Conservation (phyloP, 768 basidiomycete species). For the Pulveroboletus sp. region DNA sequence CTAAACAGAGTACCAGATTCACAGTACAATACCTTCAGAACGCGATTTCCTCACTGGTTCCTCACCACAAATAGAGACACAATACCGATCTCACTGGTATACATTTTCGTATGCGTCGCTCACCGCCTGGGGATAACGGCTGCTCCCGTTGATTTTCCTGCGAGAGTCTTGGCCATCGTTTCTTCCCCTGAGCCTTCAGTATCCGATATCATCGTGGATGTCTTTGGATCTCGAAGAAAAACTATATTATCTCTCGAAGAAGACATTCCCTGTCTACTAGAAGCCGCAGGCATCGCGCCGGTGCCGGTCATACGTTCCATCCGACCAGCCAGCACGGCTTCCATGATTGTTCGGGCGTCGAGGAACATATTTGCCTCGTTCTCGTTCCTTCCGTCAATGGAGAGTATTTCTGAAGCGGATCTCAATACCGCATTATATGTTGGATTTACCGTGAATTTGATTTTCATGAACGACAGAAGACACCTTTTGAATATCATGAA, state of each 20-base stretch:
- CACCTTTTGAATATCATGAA: slow-evolving; percentile 33
- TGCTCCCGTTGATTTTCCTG: slow-evolving; percentile 55
- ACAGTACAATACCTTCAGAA: slow-evolving; percentile 43
- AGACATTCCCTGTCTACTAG: slow-evolving; percentile 34
- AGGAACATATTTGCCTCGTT: slow-evolving; percentile 38
- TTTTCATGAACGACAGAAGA: slow-evolving; percentile 35
- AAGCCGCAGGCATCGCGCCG: slow-evolving; percentile 24
- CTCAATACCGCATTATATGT: slow-evolving; percentile 34
- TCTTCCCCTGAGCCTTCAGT: slow-evolving; percentile 33
- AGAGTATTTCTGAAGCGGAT: slow-evolving; percentile 30
- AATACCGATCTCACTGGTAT: slow-evolving; percentile 59
- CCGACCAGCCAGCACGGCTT: slow-evolving; percentile 28
- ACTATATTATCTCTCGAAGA: slow-evolving; percentile 35
- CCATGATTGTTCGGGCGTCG: slow-evolving; percentile 41
- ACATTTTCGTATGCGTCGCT: slow-evolving; percentile 54
- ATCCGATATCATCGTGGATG: slow-evolving; percentile 45
- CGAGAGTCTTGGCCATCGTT: slow-evolving; percentile 53
- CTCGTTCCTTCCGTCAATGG: slow-evolving; percentile 17
- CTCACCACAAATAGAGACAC: slow-evolving; percentile 47
- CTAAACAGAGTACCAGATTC: slow-evolving; percentile 23
- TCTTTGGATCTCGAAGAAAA: slow-evolving; percentile 39
- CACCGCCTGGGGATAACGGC: slow-evolving; percentile 50
- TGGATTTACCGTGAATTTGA: slow-evolving; percentile 37
- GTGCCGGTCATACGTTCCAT: slow-evolving; percentile 18
- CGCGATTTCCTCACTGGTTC: slow-evolving; percentile 60